Conservation (phyloP, 2,329 filamentous ascomycete species). For the Alternaria arborescens region DNA sequence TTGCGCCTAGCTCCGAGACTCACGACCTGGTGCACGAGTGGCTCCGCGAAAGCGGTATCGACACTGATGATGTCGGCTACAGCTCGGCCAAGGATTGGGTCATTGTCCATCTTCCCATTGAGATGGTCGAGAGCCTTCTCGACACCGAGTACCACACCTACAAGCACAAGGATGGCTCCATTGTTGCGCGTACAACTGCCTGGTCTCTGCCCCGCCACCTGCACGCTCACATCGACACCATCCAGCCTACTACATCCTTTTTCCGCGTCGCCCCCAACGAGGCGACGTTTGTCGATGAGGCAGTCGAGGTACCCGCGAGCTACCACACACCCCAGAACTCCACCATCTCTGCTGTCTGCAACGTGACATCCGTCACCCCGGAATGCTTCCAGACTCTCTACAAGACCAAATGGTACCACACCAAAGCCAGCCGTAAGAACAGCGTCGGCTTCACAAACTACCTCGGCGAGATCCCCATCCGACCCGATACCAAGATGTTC, state of each 20-base stretch:
- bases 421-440: slow-evolving; percentile 55
- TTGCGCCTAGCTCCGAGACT: slow-evolving; percentile 63
- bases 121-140: slow-evolving; percentile 62
- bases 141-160: slow-evolving; percentile 61
- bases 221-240: slow-evolving; percentile 66
- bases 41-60: slow-evolving; percentile 63
- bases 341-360: slow-evolving; percentile 56
- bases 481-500: slow-evolving; percentile 66
- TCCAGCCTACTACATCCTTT: slow-evolving; percentile 70
- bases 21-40: slow-evolving; percentile 63
- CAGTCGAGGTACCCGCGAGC: slow-evolving; percentile 33
- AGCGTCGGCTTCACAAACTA: slow-evolving; percentile 60
- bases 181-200: slow-evolving; percentile 61
- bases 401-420: slow-evolving; percentile 62
- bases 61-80: slow-evolving; percentile 55
- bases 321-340: slow-evolving; percentile 42
- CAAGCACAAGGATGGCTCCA: slow-evolving; percentile 62
- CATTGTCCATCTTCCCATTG: slow-evolving; percentile 61
- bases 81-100: slow-evolving; percentile 67
- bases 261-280: slow-evolving; percentile 43
- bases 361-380: slow-evolving; percentile 61
- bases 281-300: slow-evolving; percentile 36
- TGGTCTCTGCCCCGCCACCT: slow-evolving; percentile 68
- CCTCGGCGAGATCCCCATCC: slow-evolving; percentile 60
- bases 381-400: slow-evolving; percentile 64